A percentile compares a stretch with the other conserved stretches of the same genome.
Evolutionary conservation across 768 basidiomycete species (phyloP).

Genomic region (Pleurotus salmoneostramineus): DNA sequence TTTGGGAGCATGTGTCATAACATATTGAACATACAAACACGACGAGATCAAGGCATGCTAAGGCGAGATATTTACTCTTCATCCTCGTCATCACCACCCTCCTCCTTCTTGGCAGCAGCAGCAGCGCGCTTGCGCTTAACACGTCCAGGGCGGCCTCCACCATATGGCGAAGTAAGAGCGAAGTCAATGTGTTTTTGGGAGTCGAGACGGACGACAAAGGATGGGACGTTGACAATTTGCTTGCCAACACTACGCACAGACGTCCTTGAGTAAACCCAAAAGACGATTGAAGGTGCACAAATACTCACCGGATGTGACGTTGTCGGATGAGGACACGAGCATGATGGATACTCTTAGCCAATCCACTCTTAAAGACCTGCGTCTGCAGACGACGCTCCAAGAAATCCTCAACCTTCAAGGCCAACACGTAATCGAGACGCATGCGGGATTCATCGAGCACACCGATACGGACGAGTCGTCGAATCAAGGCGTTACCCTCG

Average conservation of each 20-base stretch:
- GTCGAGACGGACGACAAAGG: conserved; percentile 98
- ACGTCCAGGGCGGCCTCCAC: conserved; percentile 91
- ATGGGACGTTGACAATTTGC: conserved; percentile 98
- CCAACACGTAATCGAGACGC: conserved; percentile 99
- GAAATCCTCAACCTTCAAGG: conserved; percentile 99
- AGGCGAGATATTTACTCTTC: conserved; percentile 58
- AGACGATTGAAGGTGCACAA: background rate
- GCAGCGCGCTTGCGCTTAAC: conserved; percentile 98
- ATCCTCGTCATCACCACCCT: conserved; percentile 86
- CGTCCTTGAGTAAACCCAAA: background rate
- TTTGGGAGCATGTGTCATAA: conserved; percentile 8
- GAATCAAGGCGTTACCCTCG: conserved; percentile 96
- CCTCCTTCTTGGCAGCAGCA: conserved; percentile 88
- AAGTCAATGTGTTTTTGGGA: conserved; percentile 99
- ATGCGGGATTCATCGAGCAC: conserved; percentile 98
- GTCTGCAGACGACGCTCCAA: conserved; percentile 99
- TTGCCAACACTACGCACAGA: conserved; percentile 75
- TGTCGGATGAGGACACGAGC: conserved; percentile 98
- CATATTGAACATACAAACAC: conserved; percentile 11
- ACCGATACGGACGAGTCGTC: conserved; percentile 97
- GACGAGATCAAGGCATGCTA: background rate
- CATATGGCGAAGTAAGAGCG: conserved; percentile 93
- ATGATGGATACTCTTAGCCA: conserved; percentile 98
- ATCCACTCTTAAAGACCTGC: conserved; percentile 98
- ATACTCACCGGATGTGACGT: conserved; percentile 89